phyloP scores from a whole-genome alignment of 768 basidiomycete species.

The Leucosporidium scottii region DNA sequence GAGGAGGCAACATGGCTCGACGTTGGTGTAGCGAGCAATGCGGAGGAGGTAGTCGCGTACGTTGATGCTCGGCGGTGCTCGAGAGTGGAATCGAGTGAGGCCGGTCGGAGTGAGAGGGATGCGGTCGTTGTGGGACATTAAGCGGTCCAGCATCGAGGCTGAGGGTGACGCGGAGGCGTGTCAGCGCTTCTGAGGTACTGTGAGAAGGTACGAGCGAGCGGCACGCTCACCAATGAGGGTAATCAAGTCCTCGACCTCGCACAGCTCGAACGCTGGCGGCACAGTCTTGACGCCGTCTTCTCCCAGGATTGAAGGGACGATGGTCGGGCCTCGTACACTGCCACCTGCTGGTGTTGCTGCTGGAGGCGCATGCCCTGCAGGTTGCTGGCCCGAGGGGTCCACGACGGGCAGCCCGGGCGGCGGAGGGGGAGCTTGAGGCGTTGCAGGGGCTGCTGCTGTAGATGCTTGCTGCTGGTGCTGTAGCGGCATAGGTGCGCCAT shows the following conservation, averaged over 20 bases:
- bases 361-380: too few relatives aligned
- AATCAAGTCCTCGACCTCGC: constrained; percentile 72
- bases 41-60: constrained; percentile 89
- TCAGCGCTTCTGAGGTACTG: constrained; percentile 1
- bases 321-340: background rate
- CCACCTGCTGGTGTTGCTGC: background rate
- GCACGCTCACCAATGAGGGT: constrained; percentile 69
- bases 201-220: background rate
- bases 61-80: constrained; percentile 76
- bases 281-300: constrained; percentile 42
- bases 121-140: constrained; percentile 92
- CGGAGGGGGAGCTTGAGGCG: too few relatives aligned
- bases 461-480: too few relatives aligned
- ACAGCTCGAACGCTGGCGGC: constrained; percentile 75
- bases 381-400: too few relatives aligned
- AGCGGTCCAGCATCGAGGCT: constrained; percentile 70
- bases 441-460: too few relatives aligned
- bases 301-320: constrained; percentile 19
- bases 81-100: constrained; percentile 92
- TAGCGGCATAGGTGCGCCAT: too few relatives aligned
- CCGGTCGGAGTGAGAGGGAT: constrained; percentile 83
- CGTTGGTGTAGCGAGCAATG: constrained; percentile 89
- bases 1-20: constrained; percentile 78
- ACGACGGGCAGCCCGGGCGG: too few relatives aligned
- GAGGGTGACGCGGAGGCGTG: constrained; percentile 31